Percentiles rank a stretch among this genome's conserved stretches.
Evolutionary conservation across 2,329 filamentous ascomycete genomes (phyloP).

Genomic region (Kalaharituber pfeilii): DNA sequence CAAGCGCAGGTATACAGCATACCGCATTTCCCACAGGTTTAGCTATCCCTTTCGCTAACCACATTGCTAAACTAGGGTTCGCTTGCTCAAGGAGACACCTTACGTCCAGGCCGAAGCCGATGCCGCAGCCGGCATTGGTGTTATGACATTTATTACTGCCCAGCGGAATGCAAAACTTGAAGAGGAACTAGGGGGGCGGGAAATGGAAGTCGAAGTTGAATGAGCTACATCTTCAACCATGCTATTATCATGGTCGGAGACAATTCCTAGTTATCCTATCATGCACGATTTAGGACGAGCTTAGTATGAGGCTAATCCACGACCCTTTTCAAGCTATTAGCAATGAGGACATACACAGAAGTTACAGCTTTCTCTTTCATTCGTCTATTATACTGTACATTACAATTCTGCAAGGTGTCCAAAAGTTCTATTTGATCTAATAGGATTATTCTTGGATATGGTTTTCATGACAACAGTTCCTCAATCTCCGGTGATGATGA

Average conservation of each 20-base stretch:
- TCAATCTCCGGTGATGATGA: no score
- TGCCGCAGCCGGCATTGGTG: constrained; percentile 45
- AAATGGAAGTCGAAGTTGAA: constrained; percentile 27
- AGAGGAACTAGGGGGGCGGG: constrained; percentile 30
- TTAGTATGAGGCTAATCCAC: no score
- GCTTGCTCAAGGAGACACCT: constrained; percentile 64
- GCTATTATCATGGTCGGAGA: no score
- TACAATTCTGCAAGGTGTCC: no score
- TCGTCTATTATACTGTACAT: neutral
- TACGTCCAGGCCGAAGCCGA: constrained; percentile 78
- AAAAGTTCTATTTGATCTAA: no score
- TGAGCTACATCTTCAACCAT: no score
- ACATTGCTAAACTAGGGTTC: constrained; percentile 41
- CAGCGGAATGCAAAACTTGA: constrained; percentile 21
- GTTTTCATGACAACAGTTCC: no score
- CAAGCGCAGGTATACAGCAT: constrained; percentile 52
- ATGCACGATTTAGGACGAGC: no score
- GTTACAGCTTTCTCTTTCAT: neutral
- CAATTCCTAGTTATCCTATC: no score
- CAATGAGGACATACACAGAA: no score
- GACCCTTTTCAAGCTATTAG: no score
- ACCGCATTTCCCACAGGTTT: neutral
- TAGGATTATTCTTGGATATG: no score
- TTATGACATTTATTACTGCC: constrained; percentile 30
- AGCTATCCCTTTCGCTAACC: neutral